phyloP scores from a whole-genome alignment of 2,329 filamentous ascomycete genomes.

The Colletotrichum karsti region DNA sequence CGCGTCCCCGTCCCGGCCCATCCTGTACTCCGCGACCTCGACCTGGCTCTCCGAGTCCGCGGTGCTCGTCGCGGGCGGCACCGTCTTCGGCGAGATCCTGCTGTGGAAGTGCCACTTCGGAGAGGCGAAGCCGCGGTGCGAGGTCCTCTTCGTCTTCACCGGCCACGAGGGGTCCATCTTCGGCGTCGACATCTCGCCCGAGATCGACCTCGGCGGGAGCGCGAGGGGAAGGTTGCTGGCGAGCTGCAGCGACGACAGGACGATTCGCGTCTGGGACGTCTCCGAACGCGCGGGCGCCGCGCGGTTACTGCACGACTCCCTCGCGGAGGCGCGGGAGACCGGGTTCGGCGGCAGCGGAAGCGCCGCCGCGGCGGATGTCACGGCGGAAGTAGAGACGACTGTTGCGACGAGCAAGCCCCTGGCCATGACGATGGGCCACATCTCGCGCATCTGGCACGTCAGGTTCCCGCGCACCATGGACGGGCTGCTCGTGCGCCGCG shows the following conservation, averaged over 20 bases:
- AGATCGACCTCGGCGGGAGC: conserved; percentile 47
- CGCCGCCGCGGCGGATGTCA: conserved; percentile 35
- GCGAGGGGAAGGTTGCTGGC: conserved; percentile 71
- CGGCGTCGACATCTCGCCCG: conserved; percentile 80
- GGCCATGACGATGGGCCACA: conserved; percentile 84
- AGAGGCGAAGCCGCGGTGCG: conserved; percentile 34
- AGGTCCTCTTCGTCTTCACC: conserved; percentile 62
- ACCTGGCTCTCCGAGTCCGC: conserved; percentile 64
- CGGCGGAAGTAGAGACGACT: conserved; percentile 32
- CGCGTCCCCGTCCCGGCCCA: conserved; percentile 77
- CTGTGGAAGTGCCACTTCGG: conserved; percentile 77
- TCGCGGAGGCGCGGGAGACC: conserved; percentile 60
- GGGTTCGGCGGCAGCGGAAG: conserved; percentile 60
- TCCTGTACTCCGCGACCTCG: conserved; percentile 86
- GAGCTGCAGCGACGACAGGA: conserved; percentile 95
- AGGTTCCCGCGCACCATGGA: conserved; percentile 64
- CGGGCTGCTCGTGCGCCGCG: conserved; percentile 45
- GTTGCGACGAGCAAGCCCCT: conserved; percentile 54
- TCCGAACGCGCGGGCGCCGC: conserved; percentile 52
- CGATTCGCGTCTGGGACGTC: conserved; percentile 88
- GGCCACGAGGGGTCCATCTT: conserved; percentile 95
- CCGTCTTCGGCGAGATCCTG: conserved; percentile 93
- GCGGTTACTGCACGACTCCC: conserved; percentile 33
- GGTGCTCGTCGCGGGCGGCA: conserved; percentile 85
- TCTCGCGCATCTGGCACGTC: conserved; percentile 89